Base-by-base conservation (phyloP, 2,329 filamentous ascomycete genomes). In the Phaeosphaeriaceae sp. region DNA sequence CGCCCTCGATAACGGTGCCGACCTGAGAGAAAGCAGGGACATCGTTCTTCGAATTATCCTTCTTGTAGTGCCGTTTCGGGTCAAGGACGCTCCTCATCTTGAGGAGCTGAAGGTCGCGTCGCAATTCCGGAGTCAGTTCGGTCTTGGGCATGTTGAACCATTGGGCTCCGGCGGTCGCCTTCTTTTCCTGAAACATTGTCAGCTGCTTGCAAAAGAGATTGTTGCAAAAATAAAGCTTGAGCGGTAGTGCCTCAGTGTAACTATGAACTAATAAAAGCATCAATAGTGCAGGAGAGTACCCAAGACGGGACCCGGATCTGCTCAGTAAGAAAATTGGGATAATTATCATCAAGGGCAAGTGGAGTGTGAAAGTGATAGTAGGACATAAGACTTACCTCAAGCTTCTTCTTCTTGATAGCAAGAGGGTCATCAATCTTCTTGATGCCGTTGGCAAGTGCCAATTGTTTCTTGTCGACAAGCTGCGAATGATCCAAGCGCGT, bases 71-170 rank as follows among this genome's bases (percentile, higher is more conserved):
- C 50, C 91, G 85, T 75, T 98, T 94, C 0, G 93, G 89, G 66
- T 98, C 94, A 21, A 98, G 84, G 20, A 97, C 89, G 55, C 89
- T 89, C 76, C 95, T 88, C 90, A 97, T 94, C 65, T 92, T 89
- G 58, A 99, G 82, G 11, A 98, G 83, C 78, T 97, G 93, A 51
- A 97, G 83, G 74, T 99, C 94, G 67, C 92, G 86, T 79, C 93
- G 96, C 61, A 97, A 83, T 72, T 96, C 89, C 9, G 92, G 87
- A 0, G 93, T 97, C 51, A 97, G 79, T 51, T 91, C 84, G 24
- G 94, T 97, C 70, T 89, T 89, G 6, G 93, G 93, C 53, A 99
- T 83, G 69, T 96, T 86, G 80, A 90, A 98, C 94, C 94, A 98
- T 57, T 91, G 83, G 17, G 88, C 79, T 46, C 94, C 95, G 51